These are phyloP conservation scores for Diaporthe humulicola DNA, from an alignment of 2,329 filamentous ascomycete species.

Conservation along the genomic window DNA sequence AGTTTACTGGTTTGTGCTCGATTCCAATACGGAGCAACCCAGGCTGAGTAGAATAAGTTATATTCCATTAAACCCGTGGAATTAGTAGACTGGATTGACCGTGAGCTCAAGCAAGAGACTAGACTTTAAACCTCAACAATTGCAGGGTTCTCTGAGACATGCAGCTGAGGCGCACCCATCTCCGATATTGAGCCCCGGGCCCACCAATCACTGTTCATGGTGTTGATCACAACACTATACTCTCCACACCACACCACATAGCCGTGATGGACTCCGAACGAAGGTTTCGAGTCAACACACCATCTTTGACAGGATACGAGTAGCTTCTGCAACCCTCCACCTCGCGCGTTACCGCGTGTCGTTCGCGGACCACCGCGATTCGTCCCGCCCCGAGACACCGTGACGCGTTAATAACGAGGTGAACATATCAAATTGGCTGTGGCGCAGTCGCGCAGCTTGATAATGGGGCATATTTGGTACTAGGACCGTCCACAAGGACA, in stretches of 20 bases:
- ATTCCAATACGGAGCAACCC: neutral
- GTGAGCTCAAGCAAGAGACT: neutral
- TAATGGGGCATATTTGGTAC: neutral
- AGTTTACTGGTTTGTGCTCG: neutral
- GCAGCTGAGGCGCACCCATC: conserved; percentile 8
- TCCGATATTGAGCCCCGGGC: neutral
- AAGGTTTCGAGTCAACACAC: conserved; percentile 12
- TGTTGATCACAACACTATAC: conserved; percentile 27
- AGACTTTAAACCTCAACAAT: neutral
- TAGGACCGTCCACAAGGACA: conserved; percentile 1
- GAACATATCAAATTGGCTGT: neutral
- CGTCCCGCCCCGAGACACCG: conserved; percentile 30
- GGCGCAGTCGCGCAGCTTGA: neutral
- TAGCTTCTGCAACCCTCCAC: conserved; percentile 4
- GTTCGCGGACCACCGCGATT: conserved; percentile 24
- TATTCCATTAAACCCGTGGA: neutral
- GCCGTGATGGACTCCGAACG: neutral
- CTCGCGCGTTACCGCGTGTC: neutral
- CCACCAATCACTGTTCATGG: conserved; percentile 2
- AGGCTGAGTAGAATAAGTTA: neutral
- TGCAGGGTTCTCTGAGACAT: conserved; percentile 28
- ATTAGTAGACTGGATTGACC: neutral
- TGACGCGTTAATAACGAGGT: conserved; percentile 4
- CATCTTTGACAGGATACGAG: neutral
- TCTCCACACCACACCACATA: neutral